Evolutionary conservation across 2,329 filamentous ascomycete genomes (phyloP), one percentile per base, ranked within the genome.

Genomic region (Epichloe coenophiala): DNA sequence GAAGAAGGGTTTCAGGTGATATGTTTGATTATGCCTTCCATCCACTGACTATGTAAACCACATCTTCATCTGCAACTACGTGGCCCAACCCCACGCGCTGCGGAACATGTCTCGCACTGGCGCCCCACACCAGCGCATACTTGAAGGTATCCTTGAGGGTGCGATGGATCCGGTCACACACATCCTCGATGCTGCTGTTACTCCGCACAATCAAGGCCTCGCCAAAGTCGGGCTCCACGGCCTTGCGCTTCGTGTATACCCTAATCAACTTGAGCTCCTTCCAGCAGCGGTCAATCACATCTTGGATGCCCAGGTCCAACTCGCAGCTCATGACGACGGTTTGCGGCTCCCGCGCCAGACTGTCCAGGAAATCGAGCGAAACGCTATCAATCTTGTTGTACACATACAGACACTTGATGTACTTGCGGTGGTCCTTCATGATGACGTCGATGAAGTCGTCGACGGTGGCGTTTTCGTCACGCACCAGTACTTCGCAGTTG

Each of bases 321-420:
- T 98, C 94, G 67, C 94, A 98, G 63, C 83, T 88, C 93, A 98
- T 98, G 63, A 98, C 91, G 27, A 86, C 88, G 0, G 94, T 97
- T 66, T 97, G 76, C 3, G 89, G 88, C 70, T 98, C 94, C 54
- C 89, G 83, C 5, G 94, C 93, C 21, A 98, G 76, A 64, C 85
- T 82, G 73, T 98, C 87, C 45, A 98, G 79, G 69, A 94, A 95
- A 65, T 96, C 89, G 57, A 98, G 79, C 41, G 86, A 91, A 54
- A 98, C 87, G 65, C 81, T 84, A 71, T 98, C 93, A 71, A 98
- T 95, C 72, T 98, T 98, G 84, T 98, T 98, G 81, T 98, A 98
- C 35, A 97, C 91, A 71, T 98, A 98, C 35, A 98, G 77, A 63
- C 88, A 84, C 65, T 76, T 81, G 73, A 98, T 96, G 74, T 98